Percentiles rank a stretch among this genome's conserved stretches.
Evolutionary conservation across 495 filamentous ascomycete genomes (phyloP).

Genomic region (Neurospora sp.): DNA sequence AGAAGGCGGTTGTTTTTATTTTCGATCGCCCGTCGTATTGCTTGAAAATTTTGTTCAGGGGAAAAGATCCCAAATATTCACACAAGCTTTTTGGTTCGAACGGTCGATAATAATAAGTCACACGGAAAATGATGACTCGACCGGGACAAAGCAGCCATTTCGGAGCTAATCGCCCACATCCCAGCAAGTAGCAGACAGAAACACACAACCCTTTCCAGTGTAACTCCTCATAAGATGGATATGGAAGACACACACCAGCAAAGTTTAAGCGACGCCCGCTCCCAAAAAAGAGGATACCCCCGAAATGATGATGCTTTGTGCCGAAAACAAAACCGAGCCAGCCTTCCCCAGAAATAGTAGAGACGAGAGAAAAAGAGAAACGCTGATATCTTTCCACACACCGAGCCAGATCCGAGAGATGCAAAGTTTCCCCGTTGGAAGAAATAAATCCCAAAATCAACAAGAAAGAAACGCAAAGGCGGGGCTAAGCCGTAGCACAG

Average conservation of each 20-base stretch:
- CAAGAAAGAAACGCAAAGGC: conserved; percentile 11
- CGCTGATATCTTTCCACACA: conserved; percentile 1
- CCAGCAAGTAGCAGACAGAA: neutral
- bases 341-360: neutral
- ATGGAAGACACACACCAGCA: neutral
- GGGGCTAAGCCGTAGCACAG: conserved; percentile 5
- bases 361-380: neutral
- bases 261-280: neutral
- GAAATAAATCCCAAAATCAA: conserved; percentile 10
- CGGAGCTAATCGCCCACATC: neutral
- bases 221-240: neutral
- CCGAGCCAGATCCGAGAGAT: conserved; percentile 20
- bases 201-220: neutral
- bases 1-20: neutral
- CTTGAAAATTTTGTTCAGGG: neutral
- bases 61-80: neutral
- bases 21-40: neutral
- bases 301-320: conserved; percentile 1
- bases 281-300: neutral
- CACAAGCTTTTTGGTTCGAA: neutral
- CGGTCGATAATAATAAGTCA: neutral
- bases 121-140: neutral
- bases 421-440: conserved; percentile 14
- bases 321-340: neutral
- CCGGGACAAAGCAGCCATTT: neutral